Percentiles rank a stretch among this genome's conserved stretches.
These are phyloP conservation scores for Eucalyptus marginata DNA, from an alignment of 345 rosid species.

Conservation along the genomic window DNA sequence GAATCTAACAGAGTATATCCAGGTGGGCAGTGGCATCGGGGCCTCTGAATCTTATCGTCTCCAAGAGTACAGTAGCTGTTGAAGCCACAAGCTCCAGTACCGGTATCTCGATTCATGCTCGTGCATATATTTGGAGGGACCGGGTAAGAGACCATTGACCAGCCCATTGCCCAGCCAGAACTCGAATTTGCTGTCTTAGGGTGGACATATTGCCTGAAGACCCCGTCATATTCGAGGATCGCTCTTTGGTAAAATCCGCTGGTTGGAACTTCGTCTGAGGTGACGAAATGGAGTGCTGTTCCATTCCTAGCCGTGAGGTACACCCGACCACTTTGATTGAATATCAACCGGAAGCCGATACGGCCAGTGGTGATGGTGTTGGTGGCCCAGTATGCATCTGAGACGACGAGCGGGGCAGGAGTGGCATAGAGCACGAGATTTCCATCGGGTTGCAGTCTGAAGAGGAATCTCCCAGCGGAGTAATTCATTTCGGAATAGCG, in stretches of 20 bases:
- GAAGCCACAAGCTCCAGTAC: slow-evolving; percentile 41
- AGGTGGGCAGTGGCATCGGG: slow-evolving; percentile 28
- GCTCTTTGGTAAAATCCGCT: no score
- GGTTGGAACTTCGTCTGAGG: fast-evolving
- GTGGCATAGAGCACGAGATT: neutral
- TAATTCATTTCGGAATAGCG: neutral
- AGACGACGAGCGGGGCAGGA: fast-evolving
- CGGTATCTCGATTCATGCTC: neutral
- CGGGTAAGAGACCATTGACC: neutral
- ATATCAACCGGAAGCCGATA: slow-evolving; percentile 11
- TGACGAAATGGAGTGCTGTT: no score
- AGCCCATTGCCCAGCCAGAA: no score
- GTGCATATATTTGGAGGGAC: slow-evolving; percentile 23
- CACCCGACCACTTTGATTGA: slow-evolving; percentile 33
- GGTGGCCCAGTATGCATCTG: neutral
- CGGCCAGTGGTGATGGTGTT: neutral
- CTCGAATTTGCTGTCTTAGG: no score
- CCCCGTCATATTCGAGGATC: no score
- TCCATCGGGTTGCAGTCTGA: neutral
- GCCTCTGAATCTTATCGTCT: slow-evolving; percentile 4
- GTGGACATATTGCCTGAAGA: no score
- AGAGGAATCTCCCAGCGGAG: neutral
- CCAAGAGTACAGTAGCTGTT: slow-evolving; percentile 30
- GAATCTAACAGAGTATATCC: slow-evolving; percentile 22
- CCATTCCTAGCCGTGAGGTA: neutral